A percentile compares a stretch with the other conserved stretches of the same genome.
Conservation (phyloP, 2,329 filamentous ascomycete genomes). For the Penicillium nordicum region DNA sequence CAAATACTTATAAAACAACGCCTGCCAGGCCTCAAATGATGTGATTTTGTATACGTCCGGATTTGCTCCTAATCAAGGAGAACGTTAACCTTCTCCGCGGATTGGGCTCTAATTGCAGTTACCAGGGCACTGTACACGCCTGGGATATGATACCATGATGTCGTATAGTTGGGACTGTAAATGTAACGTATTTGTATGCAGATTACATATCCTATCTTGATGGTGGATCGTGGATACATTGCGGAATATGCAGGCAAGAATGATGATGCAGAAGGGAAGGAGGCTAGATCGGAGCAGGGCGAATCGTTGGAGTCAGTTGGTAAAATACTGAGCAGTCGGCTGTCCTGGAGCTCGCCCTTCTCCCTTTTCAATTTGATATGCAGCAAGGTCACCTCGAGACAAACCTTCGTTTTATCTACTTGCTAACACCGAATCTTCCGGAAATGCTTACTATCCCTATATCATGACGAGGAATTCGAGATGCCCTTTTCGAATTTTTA, state of each 20-base stretch:
- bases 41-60: no score
- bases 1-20: no score
- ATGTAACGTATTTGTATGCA: no score
- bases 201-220: no score
- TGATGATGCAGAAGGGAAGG: background rate
- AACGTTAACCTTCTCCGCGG: no score
- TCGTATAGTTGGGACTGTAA: no score
- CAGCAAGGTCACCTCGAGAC: background rate
- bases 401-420: background rate
- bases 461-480: background rate
- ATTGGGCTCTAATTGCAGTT: no score
- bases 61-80: no score
- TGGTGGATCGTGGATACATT: background rate
- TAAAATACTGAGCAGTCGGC: background rate
- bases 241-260: background rate
- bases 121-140: no score
- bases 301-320: background rate
- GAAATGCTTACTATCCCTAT: background rate
- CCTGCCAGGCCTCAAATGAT: no score
- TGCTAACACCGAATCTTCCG: background rate
- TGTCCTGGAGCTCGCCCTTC: background rate
- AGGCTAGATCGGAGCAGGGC: background rate
- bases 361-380: background rate
- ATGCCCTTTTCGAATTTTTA: no score
- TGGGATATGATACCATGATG: no score